A percentile compares a stretch with the other conserved stretches of the same genome.
These are phyloP conservation scores for Obba rivulosa DNA, from an alignment of 768 basidiomycete genomes.

Conservation along the genomic window DNA sequence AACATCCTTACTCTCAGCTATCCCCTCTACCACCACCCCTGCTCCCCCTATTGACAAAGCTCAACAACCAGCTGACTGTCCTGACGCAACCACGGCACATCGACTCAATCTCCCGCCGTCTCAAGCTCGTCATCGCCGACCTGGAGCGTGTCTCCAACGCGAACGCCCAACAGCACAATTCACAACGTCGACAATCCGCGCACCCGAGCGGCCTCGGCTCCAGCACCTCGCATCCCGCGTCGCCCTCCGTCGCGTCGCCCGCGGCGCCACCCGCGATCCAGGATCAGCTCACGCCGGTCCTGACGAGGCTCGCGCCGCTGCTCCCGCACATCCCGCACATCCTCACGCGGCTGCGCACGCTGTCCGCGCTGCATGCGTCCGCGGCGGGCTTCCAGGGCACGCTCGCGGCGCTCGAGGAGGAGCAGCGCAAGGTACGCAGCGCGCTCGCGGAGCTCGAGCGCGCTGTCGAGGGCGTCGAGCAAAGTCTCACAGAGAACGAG, in stretches of 20 bases:
- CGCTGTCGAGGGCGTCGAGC: slow-evolving; percentile 69
- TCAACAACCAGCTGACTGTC: slow-evolving; percentile 81
- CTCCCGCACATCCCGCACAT: slow-evolving; percentile 87
- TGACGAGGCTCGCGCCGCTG: slow-evolving; percentile 64
- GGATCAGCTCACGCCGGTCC: slow-evolving; percentile 63
- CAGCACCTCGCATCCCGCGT: slow-evolving; percentile 3
- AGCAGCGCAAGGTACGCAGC: slow-evolving; percentile 60
- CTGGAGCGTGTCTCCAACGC: slow-evolving; percentile 69
- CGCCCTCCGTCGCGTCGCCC: slow-evolving; percentile 4
- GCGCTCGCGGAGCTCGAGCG: slow-evolving; percentile 61
- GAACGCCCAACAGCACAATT: slow-evolving; percentile 35
- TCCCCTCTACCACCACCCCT: slow-evolving; percentile 75
- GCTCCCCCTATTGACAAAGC: slow-evolving; percentile 73
- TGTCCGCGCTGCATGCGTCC: slow-evolving; percentile 75
- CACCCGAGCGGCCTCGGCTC: slow-evolving; percentile 7
- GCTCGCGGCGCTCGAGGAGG: slow-evolving; percentile 62
- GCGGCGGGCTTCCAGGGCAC: slow-evolving; percentile 73
- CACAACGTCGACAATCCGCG: slow-evolving; percentile 19
- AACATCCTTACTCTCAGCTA: slow-evolving; percentile 33
- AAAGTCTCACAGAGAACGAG: slow-evolving; percentile 71
- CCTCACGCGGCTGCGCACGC: slow-evolving; percentile 79
- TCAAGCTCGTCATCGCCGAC: slow-evolving; percentile 90
- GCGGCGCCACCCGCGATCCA: slow-evolving; percentile 26
- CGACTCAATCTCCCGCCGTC: slow-evolving; percentile 88
- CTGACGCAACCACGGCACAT: slow-evolving; percentile 95